Percentiles rank a stretch among this genome's conserved stretches.
Evolutionary conservation across 257 asterid genomes (phyloP).

Genomic region (Anisodus acutangulus): DNA sequence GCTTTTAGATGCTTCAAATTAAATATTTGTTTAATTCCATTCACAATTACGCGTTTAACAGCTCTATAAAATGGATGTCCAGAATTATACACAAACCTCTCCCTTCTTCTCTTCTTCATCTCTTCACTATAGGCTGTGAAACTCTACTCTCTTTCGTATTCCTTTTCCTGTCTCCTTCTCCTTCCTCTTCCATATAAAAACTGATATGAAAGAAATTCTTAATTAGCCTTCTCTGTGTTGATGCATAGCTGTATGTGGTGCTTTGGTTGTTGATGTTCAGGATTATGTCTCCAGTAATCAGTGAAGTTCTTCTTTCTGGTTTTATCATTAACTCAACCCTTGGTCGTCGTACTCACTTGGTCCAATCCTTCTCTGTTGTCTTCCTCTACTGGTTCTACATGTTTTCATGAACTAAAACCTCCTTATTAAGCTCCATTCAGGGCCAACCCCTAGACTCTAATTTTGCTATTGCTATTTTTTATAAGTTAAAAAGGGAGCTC

Average conservation of each 20-base stretch:
- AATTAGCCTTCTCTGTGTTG: conserved; percentile 3
- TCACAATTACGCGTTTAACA: background rate
- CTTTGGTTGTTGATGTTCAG: background rate
- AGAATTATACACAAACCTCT: background rate
- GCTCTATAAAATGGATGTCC: background rate
- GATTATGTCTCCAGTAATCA: conserved; percentile 48
- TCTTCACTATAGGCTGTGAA: no score
- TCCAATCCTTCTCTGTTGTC: conserved; percentile 48
- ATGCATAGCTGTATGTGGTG: conserved; percentile 36
- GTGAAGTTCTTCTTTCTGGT: conserved; percentile 47
- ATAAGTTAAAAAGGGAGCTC: no score
- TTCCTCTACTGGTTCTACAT: conserved; percentile 54
- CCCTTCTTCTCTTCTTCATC: no score
- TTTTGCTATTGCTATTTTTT: background rate
- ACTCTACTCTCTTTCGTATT: no score
- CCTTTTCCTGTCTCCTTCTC: no score
- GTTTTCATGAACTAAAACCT: conserved; percentile 36
- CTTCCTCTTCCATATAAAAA: no score
- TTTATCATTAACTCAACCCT: conserved; percentile 44
- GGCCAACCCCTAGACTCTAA: background rate
- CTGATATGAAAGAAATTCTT: background rate
- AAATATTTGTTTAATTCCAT: background rate
- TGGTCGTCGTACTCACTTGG: conserved; percentile 46
- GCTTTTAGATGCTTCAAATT: background rate
- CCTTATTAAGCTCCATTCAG: no score